Conservation (phyloP, 345 rosid species). For the Lepidium didymum region DNA sequence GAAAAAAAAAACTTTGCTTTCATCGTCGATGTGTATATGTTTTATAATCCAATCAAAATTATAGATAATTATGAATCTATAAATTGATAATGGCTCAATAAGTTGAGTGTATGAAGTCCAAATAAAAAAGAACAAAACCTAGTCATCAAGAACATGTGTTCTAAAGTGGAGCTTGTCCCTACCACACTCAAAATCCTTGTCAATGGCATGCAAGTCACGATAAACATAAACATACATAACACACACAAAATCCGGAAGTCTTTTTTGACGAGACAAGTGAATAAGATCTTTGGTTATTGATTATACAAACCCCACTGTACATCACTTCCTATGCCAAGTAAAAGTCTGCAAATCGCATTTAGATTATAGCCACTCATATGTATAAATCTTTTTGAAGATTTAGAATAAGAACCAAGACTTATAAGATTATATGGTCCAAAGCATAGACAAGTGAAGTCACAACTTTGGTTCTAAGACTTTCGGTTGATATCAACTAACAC, state of each 20-base stretch:
- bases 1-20: not conserved
- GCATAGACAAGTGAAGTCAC: not conserved
- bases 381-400: not conserved
- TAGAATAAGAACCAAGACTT: not conserved
- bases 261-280: not conserved
- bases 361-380: not conserved
- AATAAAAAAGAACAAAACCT: conserved; percentile 30
- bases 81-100: not conserved
- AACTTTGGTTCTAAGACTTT: not conserved
- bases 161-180: conserved; percentile 23
- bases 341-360: not conserved
- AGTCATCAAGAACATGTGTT: conserved; percentile 29
- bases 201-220: conserved; percentile 29
- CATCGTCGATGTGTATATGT: not conserved
- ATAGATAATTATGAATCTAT: not conserved
- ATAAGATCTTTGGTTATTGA: conserved; percentile 19
- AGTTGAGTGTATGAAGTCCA: conserved; percentile 25
- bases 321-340: conserved; percentile 10
- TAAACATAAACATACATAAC: conserved; percentile 2
- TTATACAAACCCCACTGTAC: conserved; percentile 16
- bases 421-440: not conserved
- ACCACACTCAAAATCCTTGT: not conserved
- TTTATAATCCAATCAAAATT: not conserved
- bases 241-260: not conserved
- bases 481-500: not conserved